phyloP scores from a whole-genome alignment of 108 stramenopile genomes.

The Cylindrotheca closterium region DNA sequence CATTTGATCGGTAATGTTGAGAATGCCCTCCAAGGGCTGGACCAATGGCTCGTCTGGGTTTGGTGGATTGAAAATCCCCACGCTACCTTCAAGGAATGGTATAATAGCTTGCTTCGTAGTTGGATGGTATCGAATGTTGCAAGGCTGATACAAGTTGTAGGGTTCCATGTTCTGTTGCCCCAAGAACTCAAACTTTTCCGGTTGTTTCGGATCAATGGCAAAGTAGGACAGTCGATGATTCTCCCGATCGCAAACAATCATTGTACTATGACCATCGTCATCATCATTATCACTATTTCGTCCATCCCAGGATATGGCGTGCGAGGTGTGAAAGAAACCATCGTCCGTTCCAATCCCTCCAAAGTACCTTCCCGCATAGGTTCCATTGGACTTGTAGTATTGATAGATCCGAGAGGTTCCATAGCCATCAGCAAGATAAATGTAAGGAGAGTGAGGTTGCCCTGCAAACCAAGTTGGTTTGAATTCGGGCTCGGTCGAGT shows the following conservation, averaged over 20 bases:
- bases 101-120: not conserved
- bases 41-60: not conserved
- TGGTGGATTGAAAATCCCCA: conserved; percentile 8
- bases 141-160: not conserved
- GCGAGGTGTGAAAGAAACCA: not conserved
- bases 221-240: conserved; percentile 16
- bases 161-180: not conserved
- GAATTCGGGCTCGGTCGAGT: not conserved
- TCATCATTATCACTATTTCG: not conserved
- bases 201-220: not conserved
- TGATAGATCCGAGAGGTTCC: conserved; percentile 7
- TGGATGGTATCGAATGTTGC: conserved; percentile 5
- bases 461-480: conserved; percentile 9
- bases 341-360: conserved; percentile 2
- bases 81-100: conserved; percentile 10
- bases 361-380: conserved; percentile 5
- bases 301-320: not conserved
- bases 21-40: not conserved
- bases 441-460: conserved; percentile 5
- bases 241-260: conserved; percentile 11
- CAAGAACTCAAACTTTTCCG: not conserved
- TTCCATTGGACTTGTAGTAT: conserved; percentile 8
- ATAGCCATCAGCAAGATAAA: conserved; percentile 14
- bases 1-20: conserved; percentile 8
- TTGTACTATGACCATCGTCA: not conserved